Percentiles rank a stretch among this genome's conserved stretches.
Evolutionary conservation across 228 moss, liverwort and hornwort species (phyloP).

Genomic region (Sphagnum fallax): DNA sequence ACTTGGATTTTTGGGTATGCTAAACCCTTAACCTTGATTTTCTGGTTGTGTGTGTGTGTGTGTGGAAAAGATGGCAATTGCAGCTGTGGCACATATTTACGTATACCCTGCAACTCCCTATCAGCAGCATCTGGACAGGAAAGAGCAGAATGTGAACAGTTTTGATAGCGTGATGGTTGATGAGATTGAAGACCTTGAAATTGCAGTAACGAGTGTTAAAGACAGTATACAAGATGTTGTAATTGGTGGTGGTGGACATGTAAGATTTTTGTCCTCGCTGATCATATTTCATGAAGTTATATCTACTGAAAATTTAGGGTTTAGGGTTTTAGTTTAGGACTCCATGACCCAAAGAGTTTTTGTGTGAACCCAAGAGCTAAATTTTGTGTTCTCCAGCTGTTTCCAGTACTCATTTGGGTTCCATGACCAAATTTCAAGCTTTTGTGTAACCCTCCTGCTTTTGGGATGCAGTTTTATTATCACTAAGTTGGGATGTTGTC

Average conservation of each 20-base stretch:
- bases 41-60: too few species aligned
- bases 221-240: conserved; percentile 75
- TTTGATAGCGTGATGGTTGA: conserved; percentile 56
- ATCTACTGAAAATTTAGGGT: too few species aligned
- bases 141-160: conserved; percentile 16
- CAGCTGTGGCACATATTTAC: conserved; percentile 86
- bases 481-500: conserved; percentile 3
- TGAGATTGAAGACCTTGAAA: conserved; percentile 35
- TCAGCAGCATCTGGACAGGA: conserved; percentile 17
- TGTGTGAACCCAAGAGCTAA: too few species aligned
- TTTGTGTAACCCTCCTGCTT: too few species aligned
- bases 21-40: too few species aligned
- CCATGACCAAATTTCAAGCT: too few species aligned
- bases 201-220: conserved; percentile 53
- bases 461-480: too few species aligned
- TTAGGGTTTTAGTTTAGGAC: too few species aligned
- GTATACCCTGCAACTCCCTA: conserved; percentile 86
- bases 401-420: too few species aligned
- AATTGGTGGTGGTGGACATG: conserved; percentile 83
- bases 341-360: too few species aligned
- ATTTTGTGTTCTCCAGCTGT: too few species aligned
- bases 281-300: neutral
- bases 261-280: conserved; percentile 17
- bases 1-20: too few species aligned
- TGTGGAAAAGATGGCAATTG: conserved; percentile 65